Evolutionary conservation across 345 rosid species (phyloP), one percentile per base, ranked within the genome.

Genomic region (Aquilaria sinensis): DNA sequence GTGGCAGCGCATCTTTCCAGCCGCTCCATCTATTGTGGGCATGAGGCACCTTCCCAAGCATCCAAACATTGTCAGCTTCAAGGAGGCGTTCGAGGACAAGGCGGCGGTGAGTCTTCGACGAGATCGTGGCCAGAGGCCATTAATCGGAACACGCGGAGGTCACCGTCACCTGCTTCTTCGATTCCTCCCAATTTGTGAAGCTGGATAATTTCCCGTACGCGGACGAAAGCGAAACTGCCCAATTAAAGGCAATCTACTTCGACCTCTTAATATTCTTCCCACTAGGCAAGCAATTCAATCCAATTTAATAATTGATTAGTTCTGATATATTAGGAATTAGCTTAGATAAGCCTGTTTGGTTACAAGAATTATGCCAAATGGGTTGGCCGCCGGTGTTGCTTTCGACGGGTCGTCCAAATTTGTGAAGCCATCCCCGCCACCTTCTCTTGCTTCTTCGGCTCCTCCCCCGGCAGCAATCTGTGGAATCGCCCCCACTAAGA

Each of bases 61-160:
- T 73, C 85, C 96, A 2, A 81, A 85, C 57, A 86, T 94, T 49
- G 99, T 88, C 7, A 53, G 60, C 56, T 83, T 75, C 67, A 83
- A 75, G 65, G 97, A 94, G 74, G 96, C 96, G 2, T 88, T 73
- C 6, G 99, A 94, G 69, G 96, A 94, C 71, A 66, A 51, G 58
- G 92, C 65, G 99, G 96, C 2, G 97, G 96, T 3, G 99, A 90
- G 75, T 88, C 47, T 94, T 94, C 51, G 91, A 90, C 54, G 67
- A 97, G 65, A 94, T 94, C 34, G 89, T 90, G 30, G 66, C 92
- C 13, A 77, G 83, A 68, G 89, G 97, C 0, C 95, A 86, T 77
- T 85, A 86, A 69, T 79, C 96, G 2, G 97, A 94, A 69, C 87
- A 92, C 0, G 96, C 86, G 0, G 92, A 96, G 1, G 84, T 89